Evolutionary conservation across 768 basidiomycete genomes (phyloP).

Genomic region (Wakefieldia striispora): DNA sequence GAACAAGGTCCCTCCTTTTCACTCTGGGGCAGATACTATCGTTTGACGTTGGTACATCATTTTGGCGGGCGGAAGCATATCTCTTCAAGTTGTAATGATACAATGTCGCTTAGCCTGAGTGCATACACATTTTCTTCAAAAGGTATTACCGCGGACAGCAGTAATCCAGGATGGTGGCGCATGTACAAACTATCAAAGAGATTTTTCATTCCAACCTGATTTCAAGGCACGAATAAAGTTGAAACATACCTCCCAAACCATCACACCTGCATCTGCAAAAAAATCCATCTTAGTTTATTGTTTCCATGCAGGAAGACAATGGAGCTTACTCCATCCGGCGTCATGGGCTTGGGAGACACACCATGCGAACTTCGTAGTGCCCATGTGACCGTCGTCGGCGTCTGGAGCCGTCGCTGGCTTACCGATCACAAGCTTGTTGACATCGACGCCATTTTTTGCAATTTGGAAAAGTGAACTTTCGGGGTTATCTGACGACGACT

Average conservation of each 20-base stretch:
- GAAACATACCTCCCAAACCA: constrained; percentile 38
- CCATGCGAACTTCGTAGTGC: constrained; percentile 47
- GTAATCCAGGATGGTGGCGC: constrained; percentile 37
- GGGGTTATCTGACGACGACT: constrained; percentile 59
- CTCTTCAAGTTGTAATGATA: too few species aligned
- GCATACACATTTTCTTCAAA: too few species aligned
- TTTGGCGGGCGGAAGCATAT: too few species aligned
- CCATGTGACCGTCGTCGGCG: constrained; percentile 55
- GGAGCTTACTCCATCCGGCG: constrained; percentile 64
- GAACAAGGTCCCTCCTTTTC: too few species aligned
- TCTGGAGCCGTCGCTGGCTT: constrained; percentile 44
- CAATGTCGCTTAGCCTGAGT: too few species aligned
- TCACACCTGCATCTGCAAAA: constrained; percentile 35
- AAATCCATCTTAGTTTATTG: neutral
- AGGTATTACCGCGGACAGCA: constrained; percentile 11
- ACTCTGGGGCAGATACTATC: too few species aligned
- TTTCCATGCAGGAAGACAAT: neutral
- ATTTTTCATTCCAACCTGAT: neutral
- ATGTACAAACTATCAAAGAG: constrained; percentile 33
- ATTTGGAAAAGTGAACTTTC: constrained; percentile 53
- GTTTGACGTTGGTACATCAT: too few species aligned
- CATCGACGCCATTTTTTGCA: constrained; percentile 39
- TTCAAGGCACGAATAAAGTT: neutral
- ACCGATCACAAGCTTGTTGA: constrained; percentile 52
- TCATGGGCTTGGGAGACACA: constrained; percentile 60